A percentile compares a stretch with the other conserved stretches of the same genome.
These are phyloP conservation scores for Pleomassaria siparia DNA, from an alignment of 2,329 filamentous ascomycete genomes.

Conservation along the genomic window DNA sequence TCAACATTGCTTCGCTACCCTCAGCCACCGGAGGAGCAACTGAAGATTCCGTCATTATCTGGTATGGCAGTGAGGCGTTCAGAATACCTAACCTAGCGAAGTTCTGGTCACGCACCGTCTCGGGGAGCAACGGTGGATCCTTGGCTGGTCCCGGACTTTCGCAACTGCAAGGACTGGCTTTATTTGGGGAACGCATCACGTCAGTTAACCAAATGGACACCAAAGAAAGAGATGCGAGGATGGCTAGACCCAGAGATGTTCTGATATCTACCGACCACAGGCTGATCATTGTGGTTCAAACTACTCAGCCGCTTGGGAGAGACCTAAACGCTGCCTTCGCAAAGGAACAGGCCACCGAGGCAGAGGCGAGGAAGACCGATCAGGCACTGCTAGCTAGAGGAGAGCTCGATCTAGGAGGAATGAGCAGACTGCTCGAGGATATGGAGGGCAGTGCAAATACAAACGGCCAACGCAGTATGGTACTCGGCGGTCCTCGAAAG, in stretches of 20 bases:
- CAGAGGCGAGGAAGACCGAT: constrained; percentile 37
- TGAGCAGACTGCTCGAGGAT: constrained; percentile 48
- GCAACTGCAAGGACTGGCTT: constrained; percentile 44
- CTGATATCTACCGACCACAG: constrained; percentile 49
- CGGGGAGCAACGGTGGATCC: constrained; percentile 36
- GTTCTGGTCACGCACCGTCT: constrained; percentile 48
- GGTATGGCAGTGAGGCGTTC: constrained; percentile 49
- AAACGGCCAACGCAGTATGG: constrained; percentile 21
- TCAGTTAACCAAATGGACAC: constrained; percentile 48
- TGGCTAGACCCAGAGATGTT: constrained; percentile 48
- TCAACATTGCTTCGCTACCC: constrained; percentile 42
- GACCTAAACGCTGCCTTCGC: constrained; percentile 32
- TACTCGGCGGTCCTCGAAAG: constrained; percentile 35
- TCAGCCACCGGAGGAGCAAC: constrained; percentile 31
- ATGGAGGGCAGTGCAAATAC: constrained; percentile 31
- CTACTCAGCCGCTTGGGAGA: constrained; percentile 32
- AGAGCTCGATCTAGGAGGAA: constrained; percentile 51
- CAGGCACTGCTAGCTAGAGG: constrained; percentile 47
- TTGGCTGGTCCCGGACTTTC: constrained; percentile 45
- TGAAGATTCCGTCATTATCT: constrained; percentile 51
- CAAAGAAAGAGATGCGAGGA: constrained; percentile 41
- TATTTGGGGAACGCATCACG: constrained; percentile 47
- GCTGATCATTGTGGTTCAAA: constrained; percentile 45
- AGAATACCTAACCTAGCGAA: constrained; percentile 48
- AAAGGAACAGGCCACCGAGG: constrained; percentile 31